phyloP scores from a whole-genome alignment of 495 filamentous ascomycete species.

The Lentithecium fluviatile region DNA sequence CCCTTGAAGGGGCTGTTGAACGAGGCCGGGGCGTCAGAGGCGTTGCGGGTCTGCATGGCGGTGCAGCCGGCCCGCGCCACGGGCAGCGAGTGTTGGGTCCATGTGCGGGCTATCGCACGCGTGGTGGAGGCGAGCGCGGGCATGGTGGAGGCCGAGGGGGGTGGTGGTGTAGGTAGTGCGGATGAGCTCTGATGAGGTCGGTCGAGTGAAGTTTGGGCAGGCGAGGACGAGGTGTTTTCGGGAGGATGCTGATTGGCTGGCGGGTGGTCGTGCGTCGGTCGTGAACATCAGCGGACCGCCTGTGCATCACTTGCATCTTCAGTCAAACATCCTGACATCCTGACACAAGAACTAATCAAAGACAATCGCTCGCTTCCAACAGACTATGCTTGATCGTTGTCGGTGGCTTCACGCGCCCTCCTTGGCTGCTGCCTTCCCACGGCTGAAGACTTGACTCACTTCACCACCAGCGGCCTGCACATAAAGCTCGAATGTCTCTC shows the following conservation, averaged over 20 bases:
- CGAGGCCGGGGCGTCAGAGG: slow-evolving; percentile 49
- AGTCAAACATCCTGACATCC: too few relatives aligned
- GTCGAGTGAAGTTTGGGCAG: slow-evolving; percentile 17
- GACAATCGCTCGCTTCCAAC: too few relatives aligned
- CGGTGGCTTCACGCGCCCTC: not conserved
- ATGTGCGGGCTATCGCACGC: slow-evolving; percentile 40
- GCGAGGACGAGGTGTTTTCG: slow-evolving; percentile 12
- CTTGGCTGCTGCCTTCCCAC: slow-evolving; percentile 21
- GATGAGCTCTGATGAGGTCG: slow-evolving; percentile 5
- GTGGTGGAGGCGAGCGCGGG: slow-evolving; percentile 42
- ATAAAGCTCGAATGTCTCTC: too few relatives aligned
- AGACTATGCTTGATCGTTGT: not conserved
- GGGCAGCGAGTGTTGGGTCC: slow-evolving; percentile 42
- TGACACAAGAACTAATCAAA: too few relatives aligned
- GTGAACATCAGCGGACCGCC: too few relatives aligned
- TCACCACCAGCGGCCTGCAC: not conserved
- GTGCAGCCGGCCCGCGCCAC: slow-evolving; percentile 38
- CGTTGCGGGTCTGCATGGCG: slow-evolving; percentile 38
- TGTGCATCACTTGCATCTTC: too few relatives aligned
- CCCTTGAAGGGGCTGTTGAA: slow-evolving; percentile 61
- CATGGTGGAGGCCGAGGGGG: slow-evolving; percentile 37
- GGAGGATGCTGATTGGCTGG: slow-evolving; percentile 28
- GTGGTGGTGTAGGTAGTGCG: slow-evolving; percentile 19
- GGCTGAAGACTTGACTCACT: not conserved
- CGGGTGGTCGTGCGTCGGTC: not conserved